These are phyloP conservation scores for Dunaliella primolecta DNA, from an alignment of 139 green algal species.

Conservation along the genomic window DNA sequence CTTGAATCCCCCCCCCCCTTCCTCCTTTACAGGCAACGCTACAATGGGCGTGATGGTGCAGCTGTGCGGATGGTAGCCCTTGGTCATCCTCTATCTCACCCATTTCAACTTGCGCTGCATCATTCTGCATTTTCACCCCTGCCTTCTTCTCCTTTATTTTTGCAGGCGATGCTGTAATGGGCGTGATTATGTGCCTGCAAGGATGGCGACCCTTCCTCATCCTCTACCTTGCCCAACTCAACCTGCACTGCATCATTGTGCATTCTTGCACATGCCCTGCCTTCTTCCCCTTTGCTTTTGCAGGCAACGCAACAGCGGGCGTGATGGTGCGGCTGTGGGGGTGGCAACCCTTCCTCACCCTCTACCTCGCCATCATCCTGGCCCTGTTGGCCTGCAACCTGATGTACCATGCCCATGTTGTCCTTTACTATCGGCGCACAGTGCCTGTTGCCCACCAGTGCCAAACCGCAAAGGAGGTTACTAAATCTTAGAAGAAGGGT, in stretches of 20 bases:
- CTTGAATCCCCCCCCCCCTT: no score
- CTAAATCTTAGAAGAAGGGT: no score
- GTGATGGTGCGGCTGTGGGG: background rate
- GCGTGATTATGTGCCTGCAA: background rate
- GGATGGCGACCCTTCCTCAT: background rate
- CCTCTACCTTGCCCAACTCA: background rate
- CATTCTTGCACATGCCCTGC: background rate
- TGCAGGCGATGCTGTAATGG: background rate
- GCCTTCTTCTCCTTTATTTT: no score
- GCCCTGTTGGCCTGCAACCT: background rate
- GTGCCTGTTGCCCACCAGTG: background rate
- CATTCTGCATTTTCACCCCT: background rate
- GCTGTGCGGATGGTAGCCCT: no score
- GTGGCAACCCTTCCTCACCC: background rate
- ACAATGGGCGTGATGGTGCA: no score
- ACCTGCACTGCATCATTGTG: background rate
- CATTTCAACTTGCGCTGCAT: no score
- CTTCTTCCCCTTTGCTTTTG: no score
- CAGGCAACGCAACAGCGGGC: background rate
- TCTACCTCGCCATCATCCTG: background rate
- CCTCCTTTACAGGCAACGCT: no score
- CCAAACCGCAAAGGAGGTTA: no score
- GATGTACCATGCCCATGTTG: background rate
- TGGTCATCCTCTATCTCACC: no score
- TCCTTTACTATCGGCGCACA: background rate